Conservation (phyloP, 1,284 basidiomycete genomes). For the Cutaneotrichosporon sp. region DNA sequence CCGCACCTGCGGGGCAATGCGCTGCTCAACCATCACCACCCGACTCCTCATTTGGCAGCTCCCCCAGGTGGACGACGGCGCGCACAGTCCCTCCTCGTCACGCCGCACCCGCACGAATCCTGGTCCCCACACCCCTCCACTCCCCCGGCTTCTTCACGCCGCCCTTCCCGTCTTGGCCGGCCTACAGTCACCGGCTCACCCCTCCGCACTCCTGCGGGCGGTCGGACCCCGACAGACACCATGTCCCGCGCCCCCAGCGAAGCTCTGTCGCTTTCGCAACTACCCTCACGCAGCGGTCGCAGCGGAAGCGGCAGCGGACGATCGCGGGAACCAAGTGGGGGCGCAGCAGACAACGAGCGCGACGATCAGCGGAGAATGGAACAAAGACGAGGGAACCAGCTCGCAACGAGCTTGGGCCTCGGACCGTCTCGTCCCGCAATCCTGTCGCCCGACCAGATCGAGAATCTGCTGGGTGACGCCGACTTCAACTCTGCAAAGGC, state of each 20-base stretch:
- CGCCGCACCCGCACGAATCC: slow-evolving; percentile 7
- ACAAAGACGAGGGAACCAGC: slow-evolving; percentile 8
- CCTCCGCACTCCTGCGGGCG: slow-evolving; percentile 5
- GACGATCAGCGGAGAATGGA: slow-evolving; percentile 1
- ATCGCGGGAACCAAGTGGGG: background rate
- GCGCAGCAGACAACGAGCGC: slow-evolving; percentile 4
- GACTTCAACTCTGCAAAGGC: slow-evolving; percentile 44
- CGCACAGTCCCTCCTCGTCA: slow-evolving; percentile 29
- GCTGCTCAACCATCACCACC: slow-evolving; percentile 6
- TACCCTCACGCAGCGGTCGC: background rate
- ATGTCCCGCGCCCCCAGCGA: slow-evolving; percentile 4
- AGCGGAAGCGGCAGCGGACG: slow-evolving; percentile 1
- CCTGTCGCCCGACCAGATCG: slow-evolving; percentile 43
- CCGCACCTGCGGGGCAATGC: background rate
- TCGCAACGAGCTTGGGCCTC: slow-evolving; percentile 42
- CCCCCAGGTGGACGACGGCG: slow-evolving; percentile 23
- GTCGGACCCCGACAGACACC: background rate
- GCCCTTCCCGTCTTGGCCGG: slow-evolving; percentile 5
- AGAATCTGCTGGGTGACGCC: slow-evolving; percentile 39
- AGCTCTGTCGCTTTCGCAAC: background rate
- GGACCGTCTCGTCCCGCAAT: slow-evolving; percentile 26
- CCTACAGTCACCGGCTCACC: slow-evolving; percentile 6
- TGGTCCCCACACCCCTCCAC: slow-evolving; percentile 2
- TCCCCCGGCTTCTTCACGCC: slow-evolving; percentile 11
- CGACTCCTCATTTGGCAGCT: background rate